Evolutionary conservation across 2,329 filamentous ascomycete species (phyloP).

Genomic region (Ceratocystis cubensis): DNA sequence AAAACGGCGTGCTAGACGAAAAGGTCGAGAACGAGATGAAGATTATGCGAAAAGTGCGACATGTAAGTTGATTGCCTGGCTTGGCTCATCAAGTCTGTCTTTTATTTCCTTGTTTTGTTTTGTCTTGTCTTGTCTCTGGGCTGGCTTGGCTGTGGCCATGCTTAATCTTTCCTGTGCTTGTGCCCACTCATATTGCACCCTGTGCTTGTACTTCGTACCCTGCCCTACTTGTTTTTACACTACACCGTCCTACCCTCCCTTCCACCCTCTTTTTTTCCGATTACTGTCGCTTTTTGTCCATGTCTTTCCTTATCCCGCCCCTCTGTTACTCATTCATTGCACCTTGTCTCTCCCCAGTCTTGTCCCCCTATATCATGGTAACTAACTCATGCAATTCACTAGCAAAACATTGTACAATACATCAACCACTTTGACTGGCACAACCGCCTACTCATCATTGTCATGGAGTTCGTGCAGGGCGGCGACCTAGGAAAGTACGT

Average conservation of each 20-base stretch:
- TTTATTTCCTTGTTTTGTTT: neutral
- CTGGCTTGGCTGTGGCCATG: no score
- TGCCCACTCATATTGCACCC: no score
- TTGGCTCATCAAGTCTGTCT: neutral
- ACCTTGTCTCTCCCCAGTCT: slow-evolving; percentile 16
- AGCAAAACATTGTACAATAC: slow-evolving; percentile 71
- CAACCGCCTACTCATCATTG: slow-evolving; percentile 77
- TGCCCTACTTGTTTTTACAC: no score
- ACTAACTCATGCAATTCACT: slow-evolving; percentile 35
- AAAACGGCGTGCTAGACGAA: slow-evolving; percentile 76
- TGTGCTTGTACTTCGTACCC: no score
- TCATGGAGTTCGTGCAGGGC: slow-evolving; percentile 82
- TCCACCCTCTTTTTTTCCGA: no score
- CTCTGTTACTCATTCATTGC: neutral
- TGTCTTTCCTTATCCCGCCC: neutral
- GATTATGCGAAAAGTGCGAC: slow-evolving; percentile 77
- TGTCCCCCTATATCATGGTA: slow-evolving; percentile 18
- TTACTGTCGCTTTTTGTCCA: neutral
- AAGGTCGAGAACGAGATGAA: slow-evolving; percentile 95
- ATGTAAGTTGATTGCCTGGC: slow-evolving; percentile 43
- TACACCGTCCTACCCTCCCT: slow-evolving; percentile 17
- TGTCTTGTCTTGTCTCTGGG: neutral
- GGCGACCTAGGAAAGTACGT: slow-evolving; percentile 75
- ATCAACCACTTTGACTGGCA: slow-evolving; percentile 77
- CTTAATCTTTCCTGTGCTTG: no score